Conservation (phyloP, 2,329 filamentous ascomycete species). For the Neofusicoccum cordaticola region DNA sequence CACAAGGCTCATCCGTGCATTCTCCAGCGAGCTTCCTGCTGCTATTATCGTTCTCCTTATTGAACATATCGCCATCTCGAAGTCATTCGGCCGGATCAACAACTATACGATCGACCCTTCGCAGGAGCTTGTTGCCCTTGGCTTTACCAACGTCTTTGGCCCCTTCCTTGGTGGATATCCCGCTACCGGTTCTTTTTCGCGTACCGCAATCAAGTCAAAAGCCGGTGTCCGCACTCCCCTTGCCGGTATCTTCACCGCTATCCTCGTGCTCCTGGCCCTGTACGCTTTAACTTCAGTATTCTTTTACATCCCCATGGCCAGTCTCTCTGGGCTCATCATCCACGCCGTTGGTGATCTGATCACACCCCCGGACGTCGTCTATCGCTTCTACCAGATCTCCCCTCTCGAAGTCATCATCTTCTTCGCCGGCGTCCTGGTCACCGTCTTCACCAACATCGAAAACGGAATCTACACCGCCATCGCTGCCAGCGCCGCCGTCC, state of each 20-base stretch:
- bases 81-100: conserved; percentile 88
- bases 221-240: conserved; percentile 87
- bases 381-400: conserved; percentile 89
- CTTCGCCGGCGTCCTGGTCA: conserved; percentile 83
- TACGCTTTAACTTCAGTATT: conserved; percentile 84
- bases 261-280: conserved; percentile 79
- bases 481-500: conserved; percentile 67
- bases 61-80: conserved; percentile 92
- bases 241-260: conserved; percentile 78
- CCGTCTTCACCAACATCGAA: conserved; percentile 80
- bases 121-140: conserved; percentile 90
- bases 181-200: conserved; percentile 87
- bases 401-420: conserved; percentile 87
- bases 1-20: conserved; percentile 60
- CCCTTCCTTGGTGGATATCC: conserved; percentile 87
- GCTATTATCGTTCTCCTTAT: conserved; percentile 87
- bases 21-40: conserved; percentile 70
- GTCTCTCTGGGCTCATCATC: conserved; percentile 82
- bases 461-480: conserved; percentile 86
- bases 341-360: conserved; percentile 89
- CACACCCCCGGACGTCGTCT: conserved; percentile 81
- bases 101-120: conserved; percentile 92
- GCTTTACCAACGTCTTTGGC: conserved; percentile 79
- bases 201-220: conserved; percentile 92
- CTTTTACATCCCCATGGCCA: conserved; percentile 82